phyloP scores from a whole-genome alignment of 805 yeast genomes.

The Cyberlindnera nakhonratchasimensis region DNA sequence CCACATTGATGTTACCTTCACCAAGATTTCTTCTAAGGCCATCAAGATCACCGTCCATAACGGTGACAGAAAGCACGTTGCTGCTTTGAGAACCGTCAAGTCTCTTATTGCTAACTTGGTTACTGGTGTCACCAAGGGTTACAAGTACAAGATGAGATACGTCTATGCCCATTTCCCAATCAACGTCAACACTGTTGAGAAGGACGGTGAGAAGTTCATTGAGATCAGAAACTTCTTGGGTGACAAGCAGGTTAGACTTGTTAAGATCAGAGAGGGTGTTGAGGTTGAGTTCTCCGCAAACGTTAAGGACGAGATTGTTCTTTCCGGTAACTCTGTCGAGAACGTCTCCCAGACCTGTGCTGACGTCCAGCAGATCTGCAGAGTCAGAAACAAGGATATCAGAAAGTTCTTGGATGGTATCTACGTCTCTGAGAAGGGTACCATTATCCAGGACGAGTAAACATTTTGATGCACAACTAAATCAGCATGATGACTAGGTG shows the following conservation, averaged over 20 bases:
- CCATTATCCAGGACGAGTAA: slow-evolving; percentile 64
- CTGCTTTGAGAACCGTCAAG: slow-evolving; percentile 98
- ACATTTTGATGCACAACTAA: neutral
- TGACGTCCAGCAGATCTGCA: slow-evolving; percentile 95
- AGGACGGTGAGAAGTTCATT: slow-evolving; percentile 68
- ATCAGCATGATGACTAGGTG: slow-evolving; percentile 4
- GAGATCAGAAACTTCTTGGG: slow-evolving; percentile 99
- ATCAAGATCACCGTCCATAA: slow-evolving; percentile 92
- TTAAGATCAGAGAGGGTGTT: slow-evolving; percentile 88
- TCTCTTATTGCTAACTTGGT: slow-evolving; percentile 90
- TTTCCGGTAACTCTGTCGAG: slow-evolving; percentile 95
- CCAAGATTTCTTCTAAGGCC: slow-evolving; percentile 65
- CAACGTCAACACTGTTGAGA: slow-evolving; percentile 87
- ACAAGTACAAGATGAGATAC: slow-evolving; percentile 99
- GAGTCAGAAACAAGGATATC: slow-evolving; percentile 99
- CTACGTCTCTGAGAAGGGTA: slow-evolving; percentile 95
- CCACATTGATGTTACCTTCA: slow-evolving; percentile 94
- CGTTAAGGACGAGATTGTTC: slow-evolving; percentile 92
- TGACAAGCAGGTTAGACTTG: slow-evolving; percentile 94
- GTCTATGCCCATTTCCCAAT: slow-evolving; percentile 99
- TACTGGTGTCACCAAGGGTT: slow-evolving; percentile 99
- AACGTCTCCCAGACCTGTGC: slow-evolving; percentile 98
- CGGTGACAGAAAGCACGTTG: slow-evolving; percentile 99
- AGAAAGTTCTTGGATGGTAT: slow-evolving; percentile 99
- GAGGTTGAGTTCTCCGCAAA: slow-evolving; percentile 71